phyloP scores from a whole-genome alignment of 371 early-diverging fungal genomes.

The Apophysomyces trapeziformis region DNA sequence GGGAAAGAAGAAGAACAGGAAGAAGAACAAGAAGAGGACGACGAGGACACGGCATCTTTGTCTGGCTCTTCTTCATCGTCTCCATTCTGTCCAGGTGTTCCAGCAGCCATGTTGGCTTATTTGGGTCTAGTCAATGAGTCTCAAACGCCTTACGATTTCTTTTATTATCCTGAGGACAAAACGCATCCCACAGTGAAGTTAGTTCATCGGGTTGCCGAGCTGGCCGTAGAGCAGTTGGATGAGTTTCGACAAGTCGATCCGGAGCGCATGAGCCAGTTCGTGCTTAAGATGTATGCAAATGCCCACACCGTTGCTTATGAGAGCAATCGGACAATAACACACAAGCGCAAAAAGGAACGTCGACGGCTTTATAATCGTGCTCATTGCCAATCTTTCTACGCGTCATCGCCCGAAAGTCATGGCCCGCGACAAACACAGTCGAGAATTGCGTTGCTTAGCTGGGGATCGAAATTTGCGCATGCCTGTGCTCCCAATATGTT shows the following conservation, averaged over 20 bases:
- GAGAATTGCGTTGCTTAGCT: slow-evolving; percentile 42
- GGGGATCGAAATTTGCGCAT: slow-evolving; percentile 57
- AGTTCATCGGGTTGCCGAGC: slow-evolving; percentile 20
- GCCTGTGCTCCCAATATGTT: slow-evolving; percentile 55
- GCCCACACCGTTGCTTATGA: slow-evolving; percentile 49
- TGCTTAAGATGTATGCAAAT: slow-evolving; percentile 56
- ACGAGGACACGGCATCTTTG: slow-evolving; percentile 19
- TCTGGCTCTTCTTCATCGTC: slow-evolving; percentile 20
- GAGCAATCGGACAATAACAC: slow-evolving; percentile 33
- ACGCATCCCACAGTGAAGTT: slow-evolving; percentile 39
- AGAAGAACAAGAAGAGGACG: slow-evolving; percentile 12
- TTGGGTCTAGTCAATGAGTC: slow-evolving; percentile 14
- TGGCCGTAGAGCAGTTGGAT: slow-evolving; percentile 21
- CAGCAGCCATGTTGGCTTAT: slow-evolving; percentile 55
- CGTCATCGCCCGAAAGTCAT: background rate
- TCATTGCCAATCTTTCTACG: background rate
- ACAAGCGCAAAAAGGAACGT: slow-evolving; percentile 30
- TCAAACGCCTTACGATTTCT: slow-evolving; percentile 35
- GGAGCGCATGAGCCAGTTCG: slow-evolving; percentile 31
- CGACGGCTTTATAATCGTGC: slow-evolving; percentile 22
- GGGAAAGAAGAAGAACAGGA: background rate
- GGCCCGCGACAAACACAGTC: slow-evolving; percentile 16
- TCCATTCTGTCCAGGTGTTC: slow-evolving; percentile 48
- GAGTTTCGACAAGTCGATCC: slow-evolving; percentile 34
- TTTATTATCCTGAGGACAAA: slow-evolving; percentile 40